Conservation (phyloP, 768 basidiomycete genomes). For the Rhodotorula toruloides region DNA sequence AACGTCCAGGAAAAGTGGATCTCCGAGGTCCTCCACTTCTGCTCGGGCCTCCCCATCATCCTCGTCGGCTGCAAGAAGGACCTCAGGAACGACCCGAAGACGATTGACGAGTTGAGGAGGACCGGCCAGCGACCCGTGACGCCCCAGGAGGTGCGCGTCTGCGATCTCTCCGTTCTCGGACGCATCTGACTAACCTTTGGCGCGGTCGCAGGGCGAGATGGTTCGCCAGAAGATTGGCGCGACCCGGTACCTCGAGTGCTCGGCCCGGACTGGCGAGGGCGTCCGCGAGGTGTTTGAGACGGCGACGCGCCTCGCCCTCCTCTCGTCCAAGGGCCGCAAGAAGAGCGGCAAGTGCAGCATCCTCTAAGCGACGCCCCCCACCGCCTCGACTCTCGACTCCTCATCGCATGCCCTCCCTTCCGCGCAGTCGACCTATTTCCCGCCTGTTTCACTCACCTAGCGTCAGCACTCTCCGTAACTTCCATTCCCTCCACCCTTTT, state of each 20-base stretch:
- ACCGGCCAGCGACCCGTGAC: constrained; percentile 91
- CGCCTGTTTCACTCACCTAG: too few relatives aligned
- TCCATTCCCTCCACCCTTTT: not conserved
- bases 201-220: constrained; percentile 69
- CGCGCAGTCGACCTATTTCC: not conserved
- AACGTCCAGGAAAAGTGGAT: constrained; percentile 99
- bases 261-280: constrained; percentile 90
- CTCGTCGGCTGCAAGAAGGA: constrained; percentile 99
- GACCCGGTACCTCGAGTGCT: constrained; percentile 94
- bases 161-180: not conserved
- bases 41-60: constrained; percentile 86
- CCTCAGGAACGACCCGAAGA: constrained; percentile 83
- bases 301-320: constrained; percentile 85
- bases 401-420: not conserved
- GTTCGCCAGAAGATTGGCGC: constrained; percentile 95
- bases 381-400: not conserved
- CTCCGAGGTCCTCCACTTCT: constrained; percentile 94
- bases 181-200: not conserved
- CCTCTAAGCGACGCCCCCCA: constrained; percentile 20
- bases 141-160: constrained; percentile 70
- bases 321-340: constrained; percentile 46
- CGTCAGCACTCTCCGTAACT: too few relatives aligned
- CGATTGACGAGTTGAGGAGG: constrained; percentile 89
- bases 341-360: constrained; percentile 41
- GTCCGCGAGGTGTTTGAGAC: constrained; percentile 98